Evolutionary conservation across 139 green algal genomes (phyloP), one percentile per base, ranked within the genome.

Genomic region (Chlamydomonas schloesseri): DNA sequence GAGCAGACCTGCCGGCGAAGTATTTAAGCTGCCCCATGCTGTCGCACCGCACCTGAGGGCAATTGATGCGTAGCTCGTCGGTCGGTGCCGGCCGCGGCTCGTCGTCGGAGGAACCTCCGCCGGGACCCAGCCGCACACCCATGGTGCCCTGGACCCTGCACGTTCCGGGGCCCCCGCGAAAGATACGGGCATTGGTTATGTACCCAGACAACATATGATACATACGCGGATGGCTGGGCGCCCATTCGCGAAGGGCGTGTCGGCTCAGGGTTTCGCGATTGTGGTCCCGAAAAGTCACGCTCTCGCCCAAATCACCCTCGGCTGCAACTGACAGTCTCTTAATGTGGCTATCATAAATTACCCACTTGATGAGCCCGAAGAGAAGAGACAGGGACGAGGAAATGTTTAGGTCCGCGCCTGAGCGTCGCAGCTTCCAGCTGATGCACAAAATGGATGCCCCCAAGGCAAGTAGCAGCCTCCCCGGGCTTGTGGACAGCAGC

Each of bases 21-120:
- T n/a, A n/a, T n/a, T n/a, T n/a, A n/a, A 28, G 28, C 28, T 0
- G 72, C 62, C 62, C 13, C 62, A 69, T 11, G 26, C 62, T n/a
- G n/a, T n/a, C n/a, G n/a, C n/a, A n/a, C n/a, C n/a, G n/a, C 23
- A 83, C 77, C 77, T 73, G 67, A 15, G 77, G 62, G 64, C 77
- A 83, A 28, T 73, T 83, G 34, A 83, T 83, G 36, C 77, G 77
- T 0, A 83, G 42, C 77, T 83, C 77, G 31, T 83, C 77, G 1
- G 42, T 24, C 5, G 58, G 34, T 0, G 58, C 21, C 58, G 67
- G 31, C 33, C 6, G 55, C 15, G 55, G 74, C 26, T 58, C 26
- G 24, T 46, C 34, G 75, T 14, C 15, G 37, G 15, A 0, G 36
- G 13, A 4, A 50, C 29, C 4, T 31, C 29, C 5, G 67, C 31